These are phyloP conservation scores for Carallia brachiata DNA, from an alignment of 345 rosid species.

Conservation along the genomic window DNA sequence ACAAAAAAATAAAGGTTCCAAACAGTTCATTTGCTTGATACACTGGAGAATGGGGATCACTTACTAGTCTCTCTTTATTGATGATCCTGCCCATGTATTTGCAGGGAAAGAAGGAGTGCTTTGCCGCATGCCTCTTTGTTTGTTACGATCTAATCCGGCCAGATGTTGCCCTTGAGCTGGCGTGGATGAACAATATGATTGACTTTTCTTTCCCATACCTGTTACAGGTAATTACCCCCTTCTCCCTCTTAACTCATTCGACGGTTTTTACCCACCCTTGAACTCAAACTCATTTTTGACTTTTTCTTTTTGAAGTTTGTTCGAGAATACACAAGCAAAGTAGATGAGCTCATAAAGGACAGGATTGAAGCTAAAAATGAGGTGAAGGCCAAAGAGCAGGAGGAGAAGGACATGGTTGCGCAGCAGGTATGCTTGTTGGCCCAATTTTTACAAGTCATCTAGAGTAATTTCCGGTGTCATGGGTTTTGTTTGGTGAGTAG, in stretches of 20 bases:
- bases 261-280: neutral
- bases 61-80: too few relatives aligned
- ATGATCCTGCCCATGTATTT: neutral
- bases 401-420: conserved; percentile 70
- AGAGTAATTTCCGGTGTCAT: neutral
- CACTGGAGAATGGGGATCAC: too few relatives aligned
- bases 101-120: conserved; percentile 84
- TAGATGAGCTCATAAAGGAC: conserved; percentile 72
- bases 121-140: conserved; percentile 86
- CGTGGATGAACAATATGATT: conserved; percentile 88
- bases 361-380: conserved; percentile 62
- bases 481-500: too few relatives aligned
- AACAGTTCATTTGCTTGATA: too few relatives aligned
- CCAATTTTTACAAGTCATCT: neutral
- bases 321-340: conserved; percentile 73
- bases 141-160: conserved; percentile 81
- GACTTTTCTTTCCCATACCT: conserved; percentile 82
- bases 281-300: neutral
- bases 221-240: conserved; percentile 13
- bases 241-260: neutral
- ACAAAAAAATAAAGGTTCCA: too few relatives aligned
- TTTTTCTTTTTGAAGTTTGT: conserved; percentile 42
- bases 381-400: conserved; percentile 61
- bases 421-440: conserved; percentile 57
- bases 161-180: conserved; percentile 78